These are phyloP conservation scores for Adansonia digitata DNA, from an alignment of 345 rosid genomes.

Conservation along the genomic window DNA sequence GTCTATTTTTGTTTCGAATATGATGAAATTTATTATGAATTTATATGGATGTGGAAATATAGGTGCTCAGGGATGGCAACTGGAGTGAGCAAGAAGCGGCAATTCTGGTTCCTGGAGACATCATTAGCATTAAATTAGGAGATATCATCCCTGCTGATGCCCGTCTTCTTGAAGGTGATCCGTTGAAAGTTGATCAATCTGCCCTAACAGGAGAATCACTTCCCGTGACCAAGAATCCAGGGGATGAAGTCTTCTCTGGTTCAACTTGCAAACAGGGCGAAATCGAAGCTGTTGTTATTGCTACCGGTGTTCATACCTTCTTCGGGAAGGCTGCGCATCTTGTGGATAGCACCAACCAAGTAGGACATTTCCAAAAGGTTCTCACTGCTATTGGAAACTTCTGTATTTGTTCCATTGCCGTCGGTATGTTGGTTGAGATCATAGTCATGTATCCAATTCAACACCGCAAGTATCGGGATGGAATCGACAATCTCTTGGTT, in stretches of 20 bases:
- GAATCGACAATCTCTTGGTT: slow-evolving; percentile 78
- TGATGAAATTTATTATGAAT: not conserved
- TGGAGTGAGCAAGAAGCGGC: slow-evolving; percentile 80
- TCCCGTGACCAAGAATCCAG: slow-evolving; percentile 63
- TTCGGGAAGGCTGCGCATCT: slow-evolving; percentile 93
- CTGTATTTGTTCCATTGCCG: slow-evolving; percentile 69
- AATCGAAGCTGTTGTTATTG: slow-evolving; percentile 80
- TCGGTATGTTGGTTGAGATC: slow-evolving; percentile 64
- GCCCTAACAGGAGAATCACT: slow-evolving; percentile 66
- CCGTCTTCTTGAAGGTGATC: slow-evolving; percentile 84
- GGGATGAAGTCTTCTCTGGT: slow-evolving; percentile 71
- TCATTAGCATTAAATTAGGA: slow-evolving; percentile 73
- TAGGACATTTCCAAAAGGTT: slow-evolving; percentile 82
- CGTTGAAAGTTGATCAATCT: slow-evolving; percentile 67
- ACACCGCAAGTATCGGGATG: slow-evolving; percentile 54
- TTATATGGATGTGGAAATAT: not conserved
- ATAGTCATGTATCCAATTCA: slow-evolving; percentile 84
- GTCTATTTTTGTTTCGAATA: not conserved
- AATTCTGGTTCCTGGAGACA: slow-evolving; percentile 80
- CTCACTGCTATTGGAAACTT: slow-evolving; percentile 83
- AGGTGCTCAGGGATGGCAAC: slow-evolving; percentile 73
- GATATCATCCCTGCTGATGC: slow-evolving; percentile 93
- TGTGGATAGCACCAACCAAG: slow-evolving; percentile 80
- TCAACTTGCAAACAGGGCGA: slow-evolving; percentile 91
- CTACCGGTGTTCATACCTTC: slow-evolving; percentile 84